Percentiles rank a stretch among this genome's conserved stretches.
phyloP scores from a whole-genome alignment of 2,329 filamentous ascomycete species.

The Aspergillus sp. region DNA sequence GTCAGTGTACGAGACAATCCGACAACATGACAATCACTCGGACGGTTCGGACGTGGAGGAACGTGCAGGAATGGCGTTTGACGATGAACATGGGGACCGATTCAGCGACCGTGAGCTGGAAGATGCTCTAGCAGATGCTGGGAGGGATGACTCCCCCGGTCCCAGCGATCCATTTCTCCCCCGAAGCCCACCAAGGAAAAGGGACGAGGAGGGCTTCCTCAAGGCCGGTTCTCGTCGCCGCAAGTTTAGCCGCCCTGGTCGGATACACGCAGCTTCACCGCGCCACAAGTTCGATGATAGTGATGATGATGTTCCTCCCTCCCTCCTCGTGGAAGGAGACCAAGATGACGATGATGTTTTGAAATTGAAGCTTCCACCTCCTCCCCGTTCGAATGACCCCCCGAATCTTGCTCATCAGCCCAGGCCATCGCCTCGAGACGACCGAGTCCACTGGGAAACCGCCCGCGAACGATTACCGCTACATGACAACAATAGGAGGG shows the following conservation, averaged over 20 bases:
- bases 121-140: conserved; percentile 55
- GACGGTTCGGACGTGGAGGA: conserved; percentile 50
- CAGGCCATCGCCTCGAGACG: conserved; percentile 45
- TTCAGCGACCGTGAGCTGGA: conserved; percentile 61
- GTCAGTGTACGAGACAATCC: conserved; percentile 52
- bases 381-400: conserved; percentile 31
- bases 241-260: conserved; percentile 34
- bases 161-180: conserved; percentile 45
- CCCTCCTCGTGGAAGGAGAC: conserved; percentile 60
- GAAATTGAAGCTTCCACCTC: conserved; percentile 43
- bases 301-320: conserved; percentile 65
- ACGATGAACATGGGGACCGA: conserved; percentile 50
- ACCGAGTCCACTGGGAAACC: conserved; percentile 54
- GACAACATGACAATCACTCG: conserved; percentile 48
- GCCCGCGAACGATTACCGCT: conserved; percentile 47
- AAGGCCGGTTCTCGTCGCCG: conserved; percentile 26
- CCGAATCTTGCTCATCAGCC: conserved; percentile 31
- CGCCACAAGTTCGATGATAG: conserved; percentile 51
- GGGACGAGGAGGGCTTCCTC: conserved; percentile 15
- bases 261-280: conserved; percentile 34
- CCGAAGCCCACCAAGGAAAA: conserved; percentile 28
- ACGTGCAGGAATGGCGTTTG: conserved; percentile 50
- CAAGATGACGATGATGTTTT: conserved; percentile 41
- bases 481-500: conserved; percentile 22
- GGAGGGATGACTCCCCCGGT: conserved; percentile 50